phyloP scores from a whole-genome alignment of 352 stramenopile species.

The Pythium pectinolyticum region DNA sequence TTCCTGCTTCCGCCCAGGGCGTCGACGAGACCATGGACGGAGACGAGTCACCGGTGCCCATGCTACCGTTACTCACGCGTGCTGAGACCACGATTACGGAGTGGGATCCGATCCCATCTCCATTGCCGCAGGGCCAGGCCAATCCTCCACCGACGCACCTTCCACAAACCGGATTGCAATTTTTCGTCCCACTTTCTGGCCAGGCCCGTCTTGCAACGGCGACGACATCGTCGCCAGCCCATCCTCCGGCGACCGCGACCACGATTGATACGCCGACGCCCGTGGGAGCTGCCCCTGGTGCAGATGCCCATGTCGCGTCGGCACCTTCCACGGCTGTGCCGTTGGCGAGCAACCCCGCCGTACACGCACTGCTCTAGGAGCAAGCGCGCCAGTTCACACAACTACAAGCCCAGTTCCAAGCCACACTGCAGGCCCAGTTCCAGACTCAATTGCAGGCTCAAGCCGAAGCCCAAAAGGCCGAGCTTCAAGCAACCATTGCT shows the following conservation, averaged over 20 bases:
- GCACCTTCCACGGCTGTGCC: background rate
- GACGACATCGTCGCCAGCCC: background rate
- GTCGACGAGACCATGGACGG: background rate
- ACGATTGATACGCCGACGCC: background rate
- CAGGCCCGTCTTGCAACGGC: background rate
- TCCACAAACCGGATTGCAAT: background rate
- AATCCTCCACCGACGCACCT: background rate
- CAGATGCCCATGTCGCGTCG: background rate
- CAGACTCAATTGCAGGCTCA: background rate
- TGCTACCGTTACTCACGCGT: background rate
- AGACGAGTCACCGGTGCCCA: background rate
- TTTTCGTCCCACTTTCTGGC: background rate
- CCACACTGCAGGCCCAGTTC: background rate
- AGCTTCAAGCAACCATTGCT: background rate
- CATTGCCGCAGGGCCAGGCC: background rate
- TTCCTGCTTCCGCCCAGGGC: background rate
- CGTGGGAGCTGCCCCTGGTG: background rate
- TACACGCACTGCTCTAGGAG: background rate
- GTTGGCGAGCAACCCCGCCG: background rate
- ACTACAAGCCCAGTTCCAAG: background rate
- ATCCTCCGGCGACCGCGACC: too few species aligned
- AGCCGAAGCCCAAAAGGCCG: background rate
- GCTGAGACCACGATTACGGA: background rate
- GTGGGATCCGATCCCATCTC: background rate
- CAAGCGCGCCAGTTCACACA: background rate